Evolutionary conservation across 2,329 filamentous ascomycete genomes (phyloP).

Genomic region (Sclerotinia subarctica): DNA sequence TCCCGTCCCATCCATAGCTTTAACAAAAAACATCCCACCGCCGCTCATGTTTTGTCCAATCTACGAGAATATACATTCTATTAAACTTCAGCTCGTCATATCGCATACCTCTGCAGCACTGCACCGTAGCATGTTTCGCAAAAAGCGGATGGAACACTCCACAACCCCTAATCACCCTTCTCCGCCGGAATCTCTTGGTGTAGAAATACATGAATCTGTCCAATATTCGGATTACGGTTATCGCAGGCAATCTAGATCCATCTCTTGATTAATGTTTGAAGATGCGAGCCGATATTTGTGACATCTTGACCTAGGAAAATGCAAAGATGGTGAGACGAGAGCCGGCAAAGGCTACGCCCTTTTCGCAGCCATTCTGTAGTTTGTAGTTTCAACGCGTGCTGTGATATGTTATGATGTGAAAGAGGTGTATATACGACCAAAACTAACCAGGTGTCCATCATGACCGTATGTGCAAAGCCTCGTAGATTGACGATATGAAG

Average conservation of each 20-base stretch:
- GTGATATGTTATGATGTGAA: background rate
- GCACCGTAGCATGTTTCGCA: background rate
- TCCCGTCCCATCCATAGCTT: no score
- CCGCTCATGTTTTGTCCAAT: no score
- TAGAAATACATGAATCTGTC: constrained; percentile 46
- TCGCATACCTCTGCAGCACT: background rate
- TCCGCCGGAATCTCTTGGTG: constrained; percentile 36
- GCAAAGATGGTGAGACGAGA: constrained; percentile 39
- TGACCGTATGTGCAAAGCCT: constrained; percentile 49
- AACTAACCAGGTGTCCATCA: constrained; percentile 55
- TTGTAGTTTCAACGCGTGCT: background rate
- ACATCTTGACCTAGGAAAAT: constrained; percentile 43
- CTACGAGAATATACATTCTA: no score
- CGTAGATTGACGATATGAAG: constrained; percentile 49
- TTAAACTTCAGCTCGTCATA: no score
- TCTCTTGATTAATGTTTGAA: constrained; percentile 42
- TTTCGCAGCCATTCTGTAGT: constrained; percentile 46
- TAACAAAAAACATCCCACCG: no score
- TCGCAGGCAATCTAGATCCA: constrained; percentile 44
- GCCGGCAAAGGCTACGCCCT: constrained; percentile 49
- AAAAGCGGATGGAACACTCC: background rate
- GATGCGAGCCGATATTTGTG: constrained; percentile 43
- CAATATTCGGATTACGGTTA: constrained; percentile 45
- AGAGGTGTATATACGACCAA: constrained; percentile 45
- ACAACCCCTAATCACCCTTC: background rate